Evolutionary conservation across 345 rosid species (phyloP), one percentile per base, ranked within the genome.

Genomic region (Murraya paniculata): DNA sequence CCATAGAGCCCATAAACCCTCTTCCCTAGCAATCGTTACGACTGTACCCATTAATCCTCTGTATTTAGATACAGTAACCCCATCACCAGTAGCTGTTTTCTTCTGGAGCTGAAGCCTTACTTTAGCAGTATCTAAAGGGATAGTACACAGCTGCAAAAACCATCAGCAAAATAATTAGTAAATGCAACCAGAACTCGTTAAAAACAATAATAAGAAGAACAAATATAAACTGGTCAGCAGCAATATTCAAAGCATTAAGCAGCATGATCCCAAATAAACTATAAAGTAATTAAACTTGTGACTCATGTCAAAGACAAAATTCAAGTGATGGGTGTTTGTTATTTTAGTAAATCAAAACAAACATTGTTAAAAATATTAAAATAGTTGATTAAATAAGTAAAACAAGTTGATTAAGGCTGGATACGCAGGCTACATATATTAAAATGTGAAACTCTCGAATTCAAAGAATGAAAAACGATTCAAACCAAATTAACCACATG

Each of bases 31-130:
- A 80, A 96, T 94, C 58, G 98, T 92, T 35, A 85, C 79, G 75
- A 96, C 79, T 30, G 99, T 96, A 11, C 97, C 93, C 81, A 87
- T 70, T 73, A 93, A 80, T 68, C 97, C 99, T 75, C 88, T 88
- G 75, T 96, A 94, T 75, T 96, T 92, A 0, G 97, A 91, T 41
- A 80, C 69, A 61, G 27, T 83, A 45, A 60, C 79, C 56, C 89
- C 97, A 56, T 92, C 98, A 19, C 85, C 92, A 0, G 84, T 81
- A 11, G 81, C 78, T 58, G 86, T 81, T 84, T 89, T 90, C 83
- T 85, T 90, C 78, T 96, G 99, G 50, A 96, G 98, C 86, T 94
- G 99, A 77, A 96, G 98, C 88, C 99, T 90, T 36, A 96, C 99
- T 89, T 96, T 96, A 45, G 97, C 98, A 30, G 91, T 91, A 84